phyloP scores from a whole-genome alignment of 495 filamentous ascomycete genomes.

The Aspergillus nidulans region DNA sequence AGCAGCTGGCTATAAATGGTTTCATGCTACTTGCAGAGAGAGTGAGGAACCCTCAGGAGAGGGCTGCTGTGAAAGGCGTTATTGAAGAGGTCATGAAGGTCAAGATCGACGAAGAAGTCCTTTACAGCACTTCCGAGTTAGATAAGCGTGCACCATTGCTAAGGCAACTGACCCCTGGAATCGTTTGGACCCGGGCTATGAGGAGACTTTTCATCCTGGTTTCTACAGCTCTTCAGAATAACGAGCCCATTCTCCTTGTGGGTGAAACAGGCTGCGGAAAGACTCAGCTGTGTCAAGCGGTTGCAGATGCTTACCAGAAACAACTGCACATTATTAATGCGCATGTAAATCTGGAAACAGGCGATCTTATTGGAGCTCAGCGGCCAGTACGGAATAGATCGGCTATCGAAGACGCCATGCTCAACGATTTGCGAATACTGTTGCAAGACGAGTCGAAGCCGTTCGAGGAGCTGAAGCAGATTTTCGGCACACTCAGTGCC shows the following conservation, averaged over 20 bases:
- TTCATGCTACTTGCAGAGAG: conserved; percentile 95
- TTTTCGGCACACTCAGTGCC: conserved; percentile 38
- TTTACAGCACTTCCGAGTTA: conserved; percentile 65
- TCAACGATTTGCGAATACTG: conserved; percentile 53
- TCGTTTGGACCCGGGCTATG: conserved; percentile 97
- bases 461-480: conserved; percentile 43
- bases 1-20: conserved; percentile 86
- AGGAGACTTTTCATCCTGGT: conserved; percentile 82
- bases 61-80: conserved; percentile 73
- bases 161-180: conserved; percentile 45
- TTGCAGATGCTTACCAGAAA: conserved; percentile 73
- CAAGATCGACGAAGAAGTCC: conserved; percentile 62
- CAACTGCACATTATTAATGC: conserved; percentile 88
- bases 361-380: conserved; percentile 94
- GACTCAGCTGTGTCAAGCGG: conserved; percentile 89
- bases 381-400: conserved; percentile 82
- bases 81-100: conserved; percentile 94
- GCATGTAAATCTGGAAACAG: conserved; percentile 94
- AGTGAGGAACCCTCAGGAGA: conserved; percentile 86
- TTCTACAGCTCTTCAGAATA: conserved; percentile 75
- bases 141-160: conserved; percentile 39
- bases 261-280: conserved; percentile 98
- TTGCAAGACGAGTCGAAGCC: conserved; percentile 31
- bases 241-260: conserved; percentile 90
- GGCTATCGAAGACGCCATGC: conserved; percentile 60